Conservation (phyloP, 495 filamentous ascomycete genomes). For the Glarea lozoyensis region DNA sequence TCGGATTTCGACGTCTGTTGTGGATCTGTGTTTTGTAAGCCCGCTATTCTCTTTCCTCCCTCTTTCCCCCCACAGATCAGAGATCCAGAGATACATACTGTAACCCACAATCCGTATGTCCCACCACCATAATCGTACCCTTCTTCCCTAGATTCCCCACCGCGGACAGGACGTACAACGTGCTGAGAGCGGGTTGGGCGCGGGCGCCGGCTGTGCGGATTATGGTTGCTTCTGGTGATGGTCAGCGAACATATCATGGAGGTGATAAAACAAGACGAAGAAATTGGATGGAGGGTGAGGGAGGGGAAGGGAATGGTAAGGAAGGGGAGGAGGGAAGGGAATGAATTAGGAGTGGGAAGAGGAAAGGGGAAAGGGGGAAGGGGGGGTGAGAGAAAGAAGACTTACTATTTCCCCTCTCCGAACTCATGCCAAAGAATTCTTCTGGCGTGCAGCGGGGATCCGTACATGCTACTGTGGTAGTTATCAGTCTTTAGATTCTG, state of each 20-base stretch:
- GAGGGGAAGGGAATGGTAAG: no score
- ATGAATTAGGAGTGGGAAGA: background rate
- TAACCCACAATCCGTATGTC: slow-evolving; percentile 23
- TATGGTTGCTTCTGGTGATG: slow-evolving; percentile 17
- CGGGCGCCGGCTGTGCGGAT: slow-evolving; percentile 16
- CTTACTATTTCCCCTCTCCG: slow-evolving; percentile 7
- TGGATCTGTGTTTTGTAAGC: no score
- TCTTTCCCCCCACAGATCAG: no score
- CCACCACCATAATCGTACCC: slow-evolving; percentile 17
- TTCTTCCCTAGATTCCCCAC: slow-evolving; percentile 18
- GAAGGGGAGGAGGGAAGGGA: no score
- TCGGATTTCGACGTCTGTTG: slow-evolving; percentile 13
- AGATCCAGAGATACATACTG: no score
- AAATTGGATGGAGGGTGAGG: no score
- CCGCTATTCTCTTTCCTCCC: no score
- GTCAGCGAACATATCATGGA: no score
- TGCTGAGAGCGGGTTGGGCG: slow-evolving; percentile 11
- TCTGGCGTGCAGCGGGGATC: slow-evolving; percentile 14
- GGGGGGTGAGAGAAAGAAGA: background rate
- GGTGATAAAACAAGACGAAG: no score
- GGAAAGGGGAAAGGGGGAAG: background rate
- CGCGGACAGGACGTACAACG: slow-evolving; percentile 12
- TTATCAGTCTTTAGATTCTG: no score
- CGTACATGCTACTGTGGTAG: slow-evolving; percentile 12
- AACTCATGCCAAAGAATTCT: slow-evolving; percentile 15